A percentile compares a stretch with the other conserved stretches of the same genome.
phyloP scores from a whole-genome alignment of 1,139 yeast species.

The Hansenula sp. region DNA sequence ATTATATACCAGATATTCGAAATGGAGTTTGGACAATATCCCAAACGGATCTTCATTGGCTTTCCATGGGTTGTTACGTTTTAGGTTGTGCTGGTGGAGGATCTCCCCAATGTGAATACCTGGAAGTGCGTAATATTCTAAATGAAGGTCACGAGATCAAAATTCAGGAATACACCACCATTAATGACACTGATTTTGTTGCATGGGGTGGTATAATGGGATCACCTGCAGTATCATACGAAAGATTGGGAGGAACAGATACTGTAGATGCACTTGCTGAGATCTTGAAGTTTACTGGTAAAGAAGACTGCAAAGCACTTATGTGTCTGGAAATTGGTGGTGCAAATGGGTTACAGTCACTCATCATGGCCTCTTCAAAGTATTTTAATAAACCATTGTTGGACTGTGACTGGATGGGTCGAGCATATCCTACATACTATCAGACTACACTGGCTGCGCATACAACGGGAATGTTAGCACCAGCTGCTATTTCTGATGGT shows the following conservation, averaged over 20 bases:
- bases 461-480: slow-evolving; percentile 23
- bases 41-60: slow-evolving; percentile 33
- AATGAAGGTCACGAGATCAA: slow-evolving; percentile 28
- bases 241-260: slow-evolving; percentile 33
- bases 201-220: slow-evolving; percentile 22
- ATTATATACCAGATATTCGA: slow-evolving; percentile 28
- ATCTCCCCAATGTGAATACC: slow-evolving; percentile 32
- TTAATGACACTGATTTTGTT: slow-evolving; percentile 16
- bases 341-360: slow-evolving; percentile 34
- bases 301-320: slow-evolving; percentile 22
- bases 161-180: slow-evolving; percentile 31
- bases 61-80: slow-evolving; percentile 36
- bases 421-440: slow-evolving; percentile 36
- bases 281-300: slow-evolving; percentile 19
- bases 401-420: slow-evolving; percentile 38
- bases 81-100: slow-evolving; percentile 46
- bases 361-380: slow-evolving; percentile 25
- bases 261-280: slow-evolving; percentile 24
- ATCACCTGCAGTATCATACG: slow-evolving; percentile 38
- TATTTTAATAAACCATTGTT: slow-evolving; percentile 30
- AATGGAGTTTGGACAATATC: slow-evolving; percentile 35
- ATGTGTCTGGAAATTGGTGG: slow-evolving; percentile 37
- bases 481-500: slow-evolving; percentile 35
- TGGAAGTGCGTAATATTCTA: slow-evolving; percentile 30
- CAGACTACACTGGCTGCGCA: slow-evolving; percentile 30